Base-by-base conservation (phyloP, 202 grass and related monocot genomes). In the Alloteropsis angusta region DNA sequence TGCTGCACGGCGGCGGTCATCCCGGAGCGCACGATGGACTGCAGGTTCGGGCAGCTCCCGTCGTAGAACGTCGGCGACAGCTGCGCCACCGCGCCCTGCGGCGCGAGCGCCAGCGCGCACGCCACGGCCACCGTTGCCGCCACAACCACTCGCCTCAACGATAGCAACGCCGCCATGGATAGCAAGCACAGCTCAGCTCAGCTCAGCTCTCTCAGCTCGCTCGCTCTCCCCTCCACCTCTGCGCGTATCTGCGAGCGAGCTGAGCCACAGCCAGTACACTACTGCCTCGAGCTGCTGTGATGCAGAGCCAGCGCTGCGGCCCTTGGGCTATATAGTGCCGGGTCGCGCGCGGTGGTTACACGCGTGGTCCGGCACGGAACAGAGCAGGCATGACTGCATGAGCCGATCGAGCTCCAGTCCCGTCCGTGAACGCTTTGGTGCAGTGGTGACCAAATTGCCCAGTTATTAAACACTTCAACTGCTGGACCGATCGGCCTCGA, bases 31-130 rank as follows among this genome's bases (percentile, higher is more conserved):
- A 93, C 88, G 32, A 84, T 86, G 35, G 77, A 61, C 30, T 93
- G 84, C 78, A 97, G 75, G 62, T 26, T 87, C 5, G 79, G 46
- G 84, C 94, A 93, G 68, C 88, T 84, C 59, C 38, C 38, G 23
- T 63, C 65, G 64, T 97, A 92, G 91, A 78, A 97, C 26, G 64
- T 61, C 28, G 89, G 16, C 44, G 87, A 87, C 11, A 92, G 89
- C 82, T 94, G 89, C 64, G 88, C 91, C 77, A 69, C 68, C 9
- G 88, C 81, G 60, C 58, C 64, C 7, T 52, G 19, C 39, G 39
- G 39, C 39, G 7, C 23, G 53, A 56, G 19, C 9, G 60, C 73
- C 0, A 88, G 37, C 59, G 71, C 74, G 59, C 77, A 66, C 60
- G 89, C 53, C 36, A 90, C 59, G 19, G 63, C 72, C 65, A 63